Percentiles rank a stretch among this genome's conserved stretches.
These are phyloP conservation scores for Magnolia officinalis DNA, from an alignment of 164 flowering plant species.

Conservation along the genomic window DNA sequence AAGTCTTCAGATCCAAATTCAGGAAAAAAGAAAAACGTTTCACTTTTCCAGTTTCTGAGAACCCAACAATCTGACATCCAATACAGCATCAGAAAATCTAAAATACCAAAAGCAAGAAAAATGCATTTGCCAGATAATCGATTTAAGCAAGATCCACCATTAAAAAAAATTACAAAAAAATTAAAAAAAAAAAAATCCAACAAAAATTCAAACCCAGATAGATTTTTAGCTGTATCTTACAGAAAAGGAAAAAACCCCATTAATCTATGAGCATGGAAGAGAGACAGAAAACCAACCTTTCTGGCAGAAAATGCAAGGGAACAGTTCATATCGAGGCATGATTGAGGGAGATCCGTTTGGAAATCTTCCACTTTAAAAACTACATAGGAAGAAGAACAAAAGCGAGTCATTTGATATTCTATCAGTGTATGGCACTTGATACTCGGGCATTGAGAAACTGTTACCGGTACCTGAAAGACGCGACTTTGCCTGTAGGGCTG, in stretches of 20 bases:
- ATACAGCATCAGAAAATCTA: background rate
- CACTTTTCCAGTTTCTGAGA: background rate
- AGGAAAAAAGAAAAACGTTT: background rate
- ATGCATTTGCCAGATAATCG: background rate
- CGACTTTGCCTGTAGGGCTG: no score
- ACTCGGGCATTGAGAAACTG: no score
- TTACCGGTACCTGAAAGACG: no score
- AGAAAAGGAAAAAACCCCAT: background rate
- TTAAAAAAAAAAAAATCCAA: background rate
- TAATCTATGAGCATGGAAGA: background rate
- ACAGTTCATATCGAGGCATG: slow-evolving; percentile 73
- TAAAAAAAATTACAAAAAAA: background rate
- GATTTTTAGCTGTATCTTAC: background rate
- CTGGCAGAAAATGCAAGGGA: slow-evolving; percentile 76
- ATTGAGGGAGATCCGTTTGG: slow-evolving; percentile 57
- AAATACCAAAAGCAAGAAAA: background rate
- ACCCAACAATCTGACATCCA: background rate
- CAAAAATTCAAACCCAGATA: background rate
- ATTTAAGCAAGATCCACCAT: background rate
- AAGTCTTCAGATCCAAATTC: background rate
- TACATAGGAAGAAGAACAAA: background rate
- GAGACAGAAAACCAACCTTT: slow-evolving; percentile 42
- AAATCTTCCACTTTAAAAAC: slow-evolving; percentile 55
- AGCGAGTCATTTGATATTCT: background rate
- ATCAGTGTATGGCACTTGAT: no score